Conservation (phyloP, 2,329 filamentous ascomycete species). For the Colletotrichum neosansevieriae region DNA sequence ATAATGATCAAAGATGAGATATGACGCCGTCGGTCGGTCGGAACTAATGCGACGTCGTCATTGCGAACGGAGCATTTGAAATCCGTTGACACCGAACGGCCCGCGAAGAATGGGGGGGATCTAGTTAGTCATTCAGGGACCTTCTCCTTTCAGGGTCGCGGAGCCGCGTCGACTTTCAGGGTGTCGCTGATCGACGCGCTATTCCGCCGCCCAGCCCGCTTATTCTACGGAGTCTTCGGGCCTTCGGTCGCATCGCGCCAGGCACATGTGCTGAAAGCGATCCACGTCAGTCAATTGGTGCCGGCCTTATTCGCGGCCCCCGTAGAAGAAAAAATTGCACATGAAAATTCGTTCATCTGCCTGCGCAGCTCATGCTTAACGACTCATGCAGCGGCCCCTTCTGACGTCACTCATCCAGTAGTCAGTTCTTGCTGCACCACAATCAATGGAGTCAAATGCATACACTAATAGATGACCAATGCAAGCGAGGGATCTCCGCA, state of each 20-base stretch:
- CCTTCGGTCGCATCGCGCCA: neutral
- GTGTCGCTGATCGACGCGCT: conserved; percentile 34
- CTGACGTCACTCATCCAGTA: conserved; percentile 23
- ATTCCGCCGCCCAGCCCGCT: neutral
- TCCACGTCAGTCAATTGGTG: conserved; percentile 17
- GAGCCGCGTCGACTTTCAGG: neutral
- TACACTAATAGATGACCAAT: conserved; percentile 12
- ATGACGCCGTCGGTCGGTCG: conserved; percentile 1
- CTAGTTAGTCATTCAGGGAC: conserved; percentile 17
- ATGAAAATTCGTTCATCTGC: conserved; percentile 1
- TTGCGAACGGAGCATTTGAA: conserved; percentile 6
- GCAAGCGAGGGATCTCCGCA: conserved; percentile 7
- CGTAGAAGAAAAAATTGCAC: conserved; percentile 3
- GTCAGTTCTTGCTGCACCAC: conserved; percentile 1
- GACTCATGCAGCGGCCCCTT: conserved; percentile 20
- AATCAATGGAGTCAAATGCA: neutral
- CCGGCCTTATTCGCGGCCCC: conserved; percentile 19
- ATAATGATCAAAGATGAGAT: conserved; percentile 4
- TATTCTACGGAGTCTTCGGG: conserved; percentile 2
- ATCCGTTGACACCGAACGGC: conserved; percentile 10
- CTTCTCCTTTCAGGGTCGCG: conserved; percentile 19
- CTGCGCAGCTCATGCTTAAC: conserved; percentile 21
- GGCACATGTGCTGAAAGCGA: conserved; percentile 21
- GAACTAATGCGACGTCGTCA: conserved; percentile 1
- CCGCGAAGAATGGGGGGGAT: neutral